Percentiles rank a stretch among this genome's conserved stretches.
Evolutionary conservation across 805 yeast genomes (phyloP).

Genomic region (Nakazawaea holstii): DNA sequence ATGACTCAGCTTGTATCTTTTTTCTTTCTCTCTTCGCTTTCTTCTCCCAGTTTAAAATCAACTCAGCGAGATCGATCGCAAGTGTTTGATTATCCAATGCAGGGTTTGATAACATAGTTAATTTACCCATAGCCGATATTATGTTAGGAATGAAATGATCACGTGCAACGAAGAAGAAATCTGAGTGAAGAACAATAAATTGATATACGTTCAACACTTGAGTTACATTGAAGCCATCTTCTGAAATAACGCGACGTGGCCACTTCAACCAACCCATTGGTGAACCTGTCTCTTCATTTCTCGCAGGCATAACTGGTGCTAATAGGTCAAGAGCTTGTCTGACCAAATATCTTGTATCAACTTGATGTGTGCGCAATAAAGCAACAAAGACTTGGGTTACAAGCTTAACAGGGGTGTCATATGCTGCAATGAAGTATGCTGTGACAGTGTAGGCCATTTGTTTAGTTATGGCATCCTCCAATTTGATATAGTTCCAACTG

Average conservation of each 20-base stretch:
- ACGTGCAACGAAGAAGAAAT: constrained; percentile 76
- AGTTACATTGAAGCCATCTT: constrained; percentile 80
- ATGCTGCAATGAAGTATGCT: constrained; percentile 77
- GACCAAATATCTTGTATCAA: constrained; percentile 78
- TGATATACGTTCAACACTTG: constrained; percentile 87
- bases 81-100: constrained; percentile 75
- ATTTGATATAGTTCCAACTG: constrained; percentile 87
- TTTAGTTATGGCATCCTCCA: constrained; percentile 84
- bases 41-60: constrained; percentile 82
- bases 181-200: constrained; percentile 81
- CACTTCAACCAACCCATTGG: constrained; percentile 81
- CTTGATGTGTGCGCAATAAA: constrained; percentile 73
- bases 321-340: constrained; percentile 81
- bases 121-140: constrained; percentile 87
- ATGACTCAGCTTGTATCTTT: not conserved
- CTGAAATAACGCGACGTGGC: constrained; percentile 89
- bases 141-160: constrained; percentile 87
- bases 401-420: constrained; percentile 82
- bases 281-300: constrained; percentile 50
- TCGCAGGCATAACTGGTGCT: constrained; percentile 78
- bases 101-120: constrained; percentile 73
- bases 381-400: constrained; percentile 93
- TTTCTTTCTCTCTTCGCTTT: constrained; percentile 29
- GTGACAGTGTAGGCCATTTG: constrained; percentile 91
- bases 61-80: constrained; percentile 85